Evolutionary conservation across 306 rosid species (phyloP), one percentile per base, ranked within the genome.

Genomic region (Pyrus pyrifolia): DNA sequence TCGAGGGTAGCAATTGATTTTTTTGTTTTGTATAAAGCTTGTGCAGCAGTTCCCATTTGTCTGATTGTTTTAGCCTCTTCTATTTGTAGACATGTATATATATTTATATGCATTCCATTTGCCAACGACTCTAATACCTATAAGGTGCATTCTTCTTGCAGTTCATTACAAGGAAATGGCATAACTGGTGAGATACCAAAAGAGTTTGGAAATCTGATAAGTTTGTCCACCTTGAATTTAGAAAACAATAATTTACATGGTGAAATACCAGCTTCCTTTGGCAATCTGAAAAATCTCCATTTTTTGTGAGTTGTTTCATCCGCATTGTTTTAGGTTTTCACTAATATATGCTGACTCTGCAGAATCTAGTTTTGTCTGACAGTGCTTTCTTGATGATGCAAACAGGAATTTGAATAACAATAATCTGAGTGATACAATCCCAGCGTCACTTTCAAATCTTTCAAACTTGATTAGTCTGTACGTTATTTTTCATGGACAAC

Each of bases 401-500:
- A 79, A 84, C 91, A 96, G 99, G 91, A 87, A 86, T 76, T 82
- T 96, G 84, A 89, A 90, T 86, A 88, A 86, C 69, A 96, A 96
- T 86, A 85, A 81, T 81, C 88, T 96, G 78, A 84, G 55, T 69
- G 98, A 97, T 76, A 86, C 75, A 8, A 88, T 96, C 82, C 99
- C 99, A 13, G 93, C 83, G 72, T 91, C 99, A 68, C 85, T 96
- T 77, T 83, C 86, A 73, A 76, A 68, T 82, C 79, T 92, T 77
- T 83, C 89, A 78, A 80, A 78, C 81, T 85, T 93, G 86, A 81
- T 79, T 77, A 86, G 52, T 83, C 79, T 93, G 99, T 96, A 91
- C 71, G 98, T 83, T 75, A 17, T 62, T 49, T 77, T 62, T 80
- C 71, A 63, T 78, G 46, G 69, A 72, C 44, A 70, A 78, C 17